Evolutionary conservation across 768 basidiomycete species (phyloP).

Genomic region (Scleroderma bovista): DNA sequence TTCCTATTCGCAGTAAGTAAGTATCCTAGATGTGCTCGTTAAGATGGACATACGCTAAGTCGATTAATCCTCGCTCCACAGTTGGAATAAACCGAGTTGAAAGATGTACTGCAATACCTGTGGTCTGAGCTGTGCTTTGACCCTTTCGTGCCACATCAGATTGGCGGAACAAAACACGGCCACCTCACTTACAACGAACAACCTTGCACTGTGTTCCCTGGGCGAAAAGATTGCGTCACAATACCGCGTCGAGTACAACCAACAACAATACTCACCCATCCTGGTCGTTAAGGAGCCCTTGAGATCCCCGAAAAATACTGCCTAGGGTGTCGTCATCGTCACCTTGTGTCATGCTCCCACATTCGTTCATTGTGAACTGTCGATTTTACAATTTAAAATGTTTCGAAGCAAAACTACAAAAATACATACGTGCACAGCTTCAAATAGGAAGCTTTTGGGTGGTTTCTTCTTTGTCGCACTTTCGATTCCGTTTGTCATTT

Average conservation of each 20-base stretch:
- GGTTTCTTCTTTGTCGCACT: slow-evolving; percentile 90
- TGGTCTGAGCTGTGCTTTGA: slow-evolving; percentile 86
- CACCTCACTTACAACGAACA: slow-evolving; percentile 64
- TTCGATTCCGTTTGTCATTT: slow-evolving; percentile 61
- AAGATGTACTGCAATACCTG: slow-evolving; percentile 61
- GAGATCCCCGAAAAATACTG: slow-evolving; percentile 56
- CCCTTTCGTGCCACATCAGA: slow-evolving; percentile 42
- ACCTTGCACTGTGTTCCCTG: slow-evolving; percentile 44
- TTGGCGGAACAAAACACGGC: not conserved
- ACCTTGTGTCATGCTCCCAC: slow-evolving; percentile 52
- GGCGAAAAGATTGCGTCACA: slow-evolving; percentile 38
- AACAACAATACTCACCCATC: slow-evolving; percentile 47
- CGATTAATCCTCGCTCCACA: slow-evolving; percentile 89
- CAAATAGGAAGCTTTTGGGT: slow-evolving; percentile 62
- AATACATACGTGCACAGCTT: slow-evolving; percentile 75
- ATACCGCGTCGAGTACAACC: not conserved
- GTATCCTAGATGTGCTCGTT: not conserved
- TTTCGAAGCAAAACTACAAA: not conserved
- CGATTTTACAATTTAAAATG: not conserved
- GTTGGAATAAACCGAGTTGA: slow-evolving; percentile 89
- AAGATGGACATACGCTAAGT: slow-evolving; percentile 57
- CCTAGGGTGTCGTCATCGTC: slow-evolving; percentile 62
- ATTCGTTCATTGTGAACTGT: slow-evolving; percentile 72
- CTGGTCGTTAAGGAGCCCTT: slow-evolving; percentile 75
- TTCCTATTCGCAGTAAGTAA: slow-evolving; percentile 44